Conservation (phyloP, 345 rosid species). For the Bretschneidera sinensis region DNA sequence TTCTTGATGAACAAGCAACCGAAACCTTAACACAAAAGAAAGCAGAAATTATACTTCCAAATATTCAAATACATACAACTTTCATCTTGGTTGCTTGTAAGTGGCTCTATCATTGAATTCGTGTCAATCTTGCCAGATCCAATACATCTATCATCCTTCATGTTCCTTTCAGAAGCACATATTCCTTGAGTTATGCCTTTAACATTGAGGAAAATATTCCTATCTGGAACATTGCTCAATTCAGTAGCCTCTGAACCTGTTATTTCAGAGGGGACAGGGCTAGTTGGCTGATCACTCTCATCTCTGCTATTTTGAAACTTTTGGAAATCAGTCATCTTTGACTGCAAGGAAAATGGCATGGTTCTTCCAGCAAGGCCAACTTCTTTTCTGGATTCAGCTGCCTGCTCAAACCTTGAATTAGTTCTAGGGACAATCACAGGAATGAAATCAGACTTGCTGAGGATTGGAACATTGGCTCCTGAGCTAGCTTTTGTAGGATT, state of each 20-base stretch:
- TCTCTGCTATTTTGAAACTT: slow-evolving; percentile 57
- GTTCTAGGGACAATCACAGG: slow-evolving; percentile 88
- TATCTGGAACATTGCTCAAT: slow-evolving; percentile 33
- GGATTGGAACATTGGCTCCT: slow-evolving; percentile 37
- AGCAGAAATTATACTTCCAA: slow-evolving; percentile 7
- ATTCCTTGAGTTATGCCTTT: slow-evolving; percentile 45
- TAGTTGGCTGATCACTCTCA: slow-evolving; percentile 49
- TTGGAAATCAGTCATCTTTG: slow-evolving; percentile 53
- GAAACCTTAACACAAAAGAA: slow-evolving; percentile 1
- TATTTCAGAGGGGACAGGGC: slow-evolving; percentile 38
- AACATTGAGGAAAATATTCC: slow-evolving; percentile 34
- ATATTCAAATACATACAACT: slow-evolving; percentile 49
- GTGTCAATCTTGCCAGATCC: slow-evolving; percentile 42
- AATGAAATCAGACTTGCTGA: slow-evolving; percentile 58
- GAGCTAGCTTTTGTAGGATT: slow-evolving; percentile 42
- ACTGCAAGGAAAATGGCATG: slow-evolving; percentile 96
- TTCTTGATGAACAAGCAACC: slow-evolving; percentile 1
- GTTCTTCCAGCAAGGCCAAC: slow-evolving; percentile 76
- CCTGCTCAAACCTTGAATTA: slow-evolving; percentile 55
- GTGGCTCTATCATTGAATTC: slow-evolving; percentile 46
- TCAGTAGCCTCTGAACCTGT: slow-evolving; percentile 42
- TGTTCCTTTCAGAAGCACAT: slow-evolving; percentile 47
- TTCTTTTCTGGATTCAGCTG: slow-evolving; percentile 70
- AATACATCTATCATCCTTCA: slow-evolving; percentile 49
- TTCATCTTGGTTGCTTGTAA: slow-evolving; percentile 48